These are phyloP conservation scores for Neurospora sublineolata DNA, from an alignment of 495 filamentous ascomycete species.

Conservation along the genomic window DNA sequence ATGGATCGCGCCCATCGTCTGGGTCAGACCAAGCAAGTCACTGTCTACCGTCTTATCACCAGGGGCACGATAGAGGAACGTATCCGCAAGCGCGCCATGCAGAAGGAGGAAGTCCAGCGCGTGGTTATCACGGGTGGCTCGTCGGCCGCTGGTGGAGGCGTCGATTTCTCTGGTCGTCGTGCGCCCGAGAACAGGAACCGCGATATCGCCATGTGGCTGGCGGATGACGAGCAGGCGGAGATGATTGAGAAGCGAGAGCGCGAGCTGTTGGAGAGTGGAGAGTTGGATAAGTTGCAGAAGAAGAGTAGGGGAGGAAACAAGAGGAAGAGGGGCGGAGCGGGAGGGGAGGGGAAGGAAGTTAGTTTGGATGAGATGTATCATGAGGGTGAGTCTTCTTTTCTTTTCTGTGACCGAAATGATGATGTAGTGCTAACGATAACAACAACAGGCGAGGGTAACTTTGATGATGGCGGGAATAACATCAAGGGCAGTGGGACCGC, in stretches of 20 bases:
- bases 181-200: conserved; percentile 79
- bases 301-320: conserved; percentile 15
- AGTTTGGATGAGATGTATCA: conserved; percentile 97
- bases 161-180: conserved; percentile 86
- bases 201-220: conserved; percentile 94
- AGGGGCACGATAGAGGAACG: conserved; percentile 96
- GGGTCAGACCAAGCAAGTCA: conserved; percentile 90
- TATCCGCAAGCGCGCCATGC: conserved; percentile 90
- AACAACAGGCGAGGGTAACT: conserved; percentile 73
- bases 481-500: conserved; percentile 74
- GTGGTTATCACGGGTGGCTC: conserved; percentile 90
- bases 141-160: conserved; percentile 40
- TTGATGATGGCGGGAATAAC: conserved; percentile 48
- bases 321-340: conserved; percentile 26
- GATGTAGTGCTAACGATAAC: conserved; percentile 6
- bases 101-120: conserved; percentile 98
- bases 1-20: conserved; percentile 99
- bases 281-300: conserved; percentile 59
- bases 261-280: conserved; percentile 54
- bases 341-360: conserved; percentile 39
- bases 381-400: conserved; percentile 58
- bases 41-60: conserved; percentile 95
- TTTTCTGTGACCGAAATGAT: neutral
- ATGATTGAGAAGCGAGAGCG: conserved; percentile 81
- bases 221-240: conserved; percentile 87